Conservation (phyloP, 768 basidiomycete genomes). For the Mycena venus region DNA sequence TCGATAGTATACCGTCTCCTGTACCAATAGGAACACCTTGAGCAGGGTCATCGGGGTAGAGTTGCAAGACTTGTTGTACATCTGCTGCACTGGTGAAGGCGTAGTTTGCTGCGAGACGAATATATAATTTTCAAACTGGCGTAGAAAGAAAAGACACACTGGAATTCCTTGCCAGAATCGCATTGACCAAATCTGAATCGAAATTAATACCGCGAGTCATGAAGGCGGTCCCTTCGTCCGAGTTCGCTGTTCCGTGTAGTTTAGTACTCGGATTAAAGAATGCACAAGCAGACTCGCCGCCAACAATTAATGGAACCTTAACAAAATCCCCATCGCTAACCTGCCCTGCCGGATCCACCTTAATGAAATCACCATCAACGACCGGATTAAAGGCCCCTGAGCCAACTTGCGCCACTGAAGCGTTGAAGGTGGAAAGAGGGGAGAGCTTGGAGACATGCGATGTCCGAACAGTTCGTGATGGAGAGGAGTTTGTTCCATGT, state of each 20-base stretch:
- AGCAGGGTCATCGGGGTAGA: constrained; percentile 29
- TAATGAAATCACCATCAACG: constrained; percentile 27
- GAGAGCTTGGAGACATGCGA: constrained; percentile 27
- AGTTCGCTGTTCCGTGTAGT: constrained; percentile 25
- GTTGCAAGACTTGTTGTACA: constrained; percentile 25
- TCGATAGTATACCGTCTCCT: constrained; percentile 27
- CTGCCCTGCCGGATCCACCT: constrained; percentile 27
- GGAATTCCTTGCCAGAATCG: constrained; percentile 23
- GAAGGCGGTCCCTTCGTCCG: constrained; percentile 20
- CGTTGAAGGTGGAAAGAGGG: constrained; percentile 28
- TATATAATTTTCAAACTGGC: constrained; percentile 22
- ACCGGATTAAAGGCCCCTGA: constrained; percentile 25
- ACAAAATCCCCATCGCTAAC: constrained; percentile 23
- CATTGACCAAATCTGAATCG: constrained; percentile 26
- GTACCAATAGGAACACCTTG: constrained; percentile 28
- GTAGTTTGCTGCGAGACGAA: constrained; percentile 21
- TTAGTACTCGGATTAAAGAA: constrained; percentile 23
- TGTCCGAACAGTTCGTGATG: constrained; percentile 26
- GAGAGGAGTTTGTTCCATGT: constrained; percentile 27
- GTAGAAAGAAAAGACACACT: constrained; percentile 23
- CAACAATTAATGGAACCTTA: constrained; percentile 26
- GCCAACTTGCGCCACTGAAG: constrained; percentile 25
- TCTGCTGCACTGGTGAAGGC: constrained; percentile 24
- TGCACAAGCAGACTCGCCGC: constrained; percentile 23
- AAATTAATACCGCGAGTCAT: constrained; percentile 26